Base-by-base conservation (phyloP, 352 stramenopile genomes). In the Phytophthora crassamura region DNA sequence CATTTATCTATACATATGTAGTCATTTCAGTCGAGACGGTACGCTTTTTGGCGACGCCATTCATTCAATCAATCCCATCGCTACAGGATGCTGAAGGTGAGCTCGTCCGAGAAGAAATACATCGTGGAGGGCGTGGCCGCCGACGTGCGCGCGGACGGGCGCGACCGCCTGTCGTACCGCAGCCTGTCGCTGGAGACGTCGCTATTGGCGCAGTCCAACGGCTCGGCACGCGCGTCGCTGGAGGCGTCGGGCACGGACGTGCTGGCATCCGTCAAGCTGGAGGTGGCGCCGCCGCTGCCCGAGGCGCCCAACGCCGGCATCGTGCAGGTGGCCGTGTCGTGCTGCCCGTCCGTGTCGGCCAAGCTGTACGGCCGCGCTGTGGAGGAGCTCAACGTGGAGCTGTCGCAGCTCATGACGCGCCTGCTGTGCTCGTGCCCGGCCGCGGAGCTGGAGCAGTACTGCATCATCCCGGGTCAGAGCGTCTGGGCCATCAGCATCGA, bases 381-480 rank as follows among this genome's bases (percentile, higher is more conserved):
- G 14, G 83, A 92, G 49, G 85, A 94, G 64, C 65, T 94, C 28
- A 92, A 92, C 39, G 78, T 89, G 22, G 85, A 94, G 72, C 65
- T 92, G 20, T 91, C 83, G 50, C 82, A 94, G 71, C 80, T 86
- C 41, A 84, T 94, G 79, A 91, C 82, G 47, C 76, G 83, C 1
- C 64, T 90, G 56, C 64, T 91, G 50, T 82, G 75, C 60, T 79
- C 83, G 18, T 84, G 74, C 35, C 69, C 81, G 43, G 77, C 48
- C 28, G 74, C 73, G 2, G 82, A 90, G 41, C 53, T 93, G 4
- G 69, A 80, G 46, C 69, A 76, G 50, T 83, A 85, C 50, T 89
- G 84, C 59, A 84, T 94, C 58, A 78, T 91, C 39, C 81, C 83
- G 1, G 80, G 80, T 42, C 69, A 94, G 66, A 90, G 79, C 54